Conservation (phyloP, 352 stramenopile species). For the Elongisporangium anandrum region DNA sequence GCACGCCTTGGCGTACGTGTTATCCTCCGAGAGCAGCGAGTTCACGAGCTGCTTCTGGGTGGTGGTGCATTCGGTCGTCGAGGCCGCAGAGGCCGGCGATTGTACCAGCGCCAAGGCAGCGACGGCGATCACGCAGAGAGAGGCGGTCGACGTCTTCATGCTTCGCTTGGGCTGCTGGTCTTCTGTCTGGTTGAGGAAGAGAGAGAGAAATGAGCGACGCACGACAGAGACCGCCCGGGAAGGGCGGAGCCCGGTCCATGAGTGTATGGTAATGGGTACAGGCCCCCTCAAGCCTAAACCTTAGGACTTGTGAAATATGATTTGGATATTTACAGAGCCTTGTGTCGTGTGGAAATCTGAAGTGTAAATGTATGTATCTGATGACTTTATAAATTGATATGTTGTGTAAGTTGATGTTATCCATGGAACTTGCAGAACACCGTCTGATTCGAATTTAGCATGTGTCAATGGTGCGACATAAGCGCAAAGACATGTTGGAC, state of each 20-base stretch:
- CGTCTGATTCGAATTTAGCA: neutral
- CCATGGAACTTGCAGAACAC: neutral
- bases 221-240: neutral
- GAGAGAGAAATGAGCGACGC: neutral
- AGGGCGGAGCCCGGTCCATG: neutral
- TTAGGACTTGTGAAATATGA: neutral
- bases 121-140: conserved; percentile 5
- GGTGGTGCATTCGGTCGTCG: conserved; percentile 45
- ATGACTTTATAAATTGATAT: neutral
- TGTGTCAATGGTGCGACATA: conserved; percentile 7
- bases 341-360: neutral
- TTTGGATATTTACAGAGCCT: neutral
- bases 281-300: neutral
- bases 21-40: conserved; percentile 53
- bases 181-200: neutral
- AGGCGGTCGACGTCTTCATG: conserved; percentile 31
- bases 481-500: neutral
- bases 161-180: neutral
- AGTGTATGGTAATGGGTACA: neutral
- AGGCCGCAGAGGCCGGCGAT: conserved; percentile 8
- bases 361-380: neutral
- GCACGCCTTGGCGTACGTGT: conserved; percentile 52
- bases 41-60: conserved; percentile 45
- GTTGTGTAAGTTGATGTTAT: neutral
- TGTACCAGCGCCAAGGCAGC: conserved; percentile 15